Evolutionary conservation across 2,329 filamentous ascomycete species (phyloP), one percentile per base, ranked within the genome.

Genomic region (Arthroderma sp.): DNA sequence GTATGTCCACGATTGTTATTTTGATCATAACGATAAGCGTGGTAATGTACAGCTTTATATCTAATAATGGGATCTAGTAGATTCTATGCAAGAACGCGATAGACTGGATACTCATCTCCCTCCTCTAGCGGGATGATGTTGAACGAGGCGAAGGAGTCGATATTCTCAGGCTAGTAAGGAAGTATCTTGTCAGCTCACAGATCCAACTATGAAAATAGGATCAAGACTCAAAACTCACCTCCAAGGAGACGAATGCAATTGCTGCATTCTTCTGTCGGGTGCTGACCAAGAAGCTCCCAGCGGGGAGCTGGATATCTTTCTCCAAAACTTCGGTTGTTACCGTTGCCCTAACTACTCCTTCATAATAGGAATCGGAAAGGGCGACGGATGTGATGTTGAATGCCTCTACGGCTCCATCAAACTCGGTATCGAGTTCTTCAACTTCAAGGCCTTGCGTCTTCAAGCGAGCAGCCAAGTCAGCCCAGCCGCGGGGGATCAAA

Each of bases 201-300:
- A 22, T 38, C 37, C 38, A n/a, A 22, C 8, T 32, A 38, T 29
- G 34, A 11, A 2, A 11, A 4, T 22, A 4, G 15, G 22, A 3
- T 2, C 1, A 9, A 15, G 6, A 9, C 11, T 27, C 15, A 27
- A 22, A 10, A n/a, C 28, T 44, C 30, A 44, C 43, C 43, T 44
- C 43, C 28, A 44, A 31, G 6, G 43, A 28, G 31, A 44, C 36
- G 7, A 44, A 44, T 10, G 43, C 43, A 10, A 44, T 36, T n/a
- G 43, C 43, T 6, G 43, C 43, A 15, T 44, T 44, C 27, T 44
- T 44, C 43, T 44, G 43, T 9, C 15, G 38, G 10, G 43, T 40
- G 8, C 22, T 44, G 5, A 44, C 9, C 43, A 34, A 10, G n/a
- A 27, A 44, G 2, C 36, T 40, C 9, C 43, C 43, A 15, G 36